These are phyloP conservation scores for Xylaria longipes DNA, from an alignment of 495 filamentous ascomycete genomes.

Conservation along the genomic window DNA sequence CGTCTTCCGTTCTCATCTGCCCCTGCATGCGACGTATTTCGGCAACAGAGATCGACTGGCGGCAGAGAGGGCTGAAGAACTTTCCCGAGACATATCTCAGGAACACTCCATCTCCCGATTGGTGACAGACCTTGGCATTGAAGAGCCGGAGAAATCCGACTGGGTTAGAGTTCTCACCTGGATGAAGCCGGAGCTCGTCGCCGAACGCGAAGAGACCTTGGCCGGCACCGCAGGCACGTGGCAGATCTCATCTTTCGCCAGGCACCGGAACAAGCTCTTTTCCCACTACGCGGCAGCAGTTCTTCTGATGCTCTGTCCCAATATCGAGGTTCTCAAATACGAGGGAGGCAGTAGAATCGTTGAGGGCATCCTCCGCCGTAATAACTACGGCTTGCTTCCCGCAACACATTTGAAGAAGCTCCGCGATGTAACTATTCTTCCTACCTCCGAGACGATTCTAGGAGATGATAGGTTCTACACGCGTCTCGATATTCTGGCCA, in stretches of 20 bases:
- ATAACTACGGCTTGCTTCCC: slow-evolving; percentile 9
- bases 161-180: neutral
- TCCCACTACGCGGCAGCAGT: neutral
- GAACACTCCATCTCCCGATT: neutral
- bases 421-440: neutral
- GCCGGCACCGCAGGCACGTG: neutral
- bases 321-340: neutral
- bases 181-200: slow-evolving; percentile 7
- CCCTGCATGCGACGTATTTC: neutral
- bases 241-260: neutral
- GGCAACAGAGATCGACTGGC: neutral
- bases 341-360: neutral
- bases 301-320: slow-evolving; percentile 5
- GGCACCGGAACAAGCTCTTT: neutral
- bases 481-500: neutral
- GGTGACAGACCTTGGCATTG: neutral
- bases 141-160: neutral
- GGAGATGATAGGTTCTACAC: neutral
- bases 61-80: neutral
- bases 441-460: neutral
- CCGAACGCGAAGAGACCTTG: neutral
- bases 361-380: neutral
- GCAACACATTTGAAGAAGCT: neutral
- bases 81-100: neutral
- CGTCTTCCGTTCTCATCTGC: slow-evolving; percentile 3